Conservation (phyloP, 139 green algal genomes). For the Chloropicon primus region DNA sequence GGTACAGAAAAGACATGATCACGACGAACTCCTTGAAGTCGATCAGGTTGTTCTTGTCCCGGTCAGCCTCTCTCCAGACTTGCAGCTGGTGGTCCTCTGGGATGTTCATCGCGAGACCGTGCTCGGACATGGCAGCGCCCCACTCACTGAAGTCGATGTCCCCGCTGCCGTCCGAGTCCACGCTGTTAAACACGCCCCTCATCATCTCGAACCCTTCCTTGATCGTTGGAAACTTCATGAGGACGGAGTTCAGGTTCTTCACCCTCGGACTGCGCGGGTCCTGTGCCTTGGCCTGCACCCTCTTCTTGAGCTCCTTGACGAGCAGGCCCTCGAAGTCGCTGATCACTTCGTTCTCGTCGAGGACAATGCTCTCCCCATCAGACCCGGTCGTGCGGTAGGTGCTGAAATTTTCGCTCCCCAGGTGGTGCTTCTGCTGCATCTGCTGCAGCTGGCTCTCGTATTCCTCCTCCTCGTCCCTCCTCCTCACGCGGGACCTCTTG, state of each 20-base stretch:
- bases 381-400: background rate
- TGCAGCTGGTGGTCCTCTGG: background rate
- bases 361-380: background rate
- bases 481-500: background rate
- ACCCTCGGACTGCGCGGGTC: background rate
- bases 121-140: background rate
- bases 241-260: background rate
- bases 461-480: background rate
- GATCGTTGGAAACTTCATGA: conserved; percentile 6
- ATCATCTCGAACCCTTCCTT: background rate
- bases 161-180: background rate
- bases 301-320: background rate
- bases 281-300: background rate
- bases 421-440: background rate
- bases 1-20: background rate
- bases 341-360: background rate
- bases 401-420: background rate
- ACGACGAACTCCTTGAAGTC: conserved; percentile 9
- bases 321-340: background rate
- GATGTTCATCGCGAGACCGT: background rate
- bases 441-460: background rate
- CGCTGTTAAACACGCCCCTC: background rate
- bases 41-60: conserved; percentile 2
- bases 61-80: background rate
- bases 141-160: conserved; percentile 1